Base-by-base conservation (phyloP, 2,329 filamentous ascomycete species). In the Hymenoscyphus fructigenus region DNA sequence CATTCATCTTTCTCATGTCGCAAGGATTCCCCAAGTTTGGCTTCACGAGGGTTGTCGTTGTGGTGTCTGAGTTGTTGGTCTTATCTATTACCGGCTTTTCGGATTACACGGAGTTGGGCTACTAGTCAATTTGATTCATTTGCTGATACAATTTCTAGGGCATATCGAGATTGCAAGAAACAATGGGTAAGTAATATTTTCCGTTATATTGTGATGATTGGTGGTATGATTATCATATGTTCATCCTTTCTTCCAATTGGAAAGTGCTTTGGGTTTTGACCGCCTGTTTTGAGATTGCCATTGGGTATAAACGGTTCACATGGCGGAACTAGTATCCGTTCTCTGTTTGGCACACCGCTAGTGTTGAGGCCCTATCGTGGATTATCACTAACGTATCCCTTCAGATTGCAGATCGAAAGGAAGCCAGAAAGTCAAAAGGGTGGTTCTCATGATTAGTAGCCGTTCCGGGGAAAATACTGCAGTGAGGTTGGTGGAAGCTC, bases 101-200 rank as follows among this genome's bases (percentile, higher is more conserved):
- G 44, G 41, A 50, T 60, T 60, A 14, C 15, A 6, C 38, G 38
- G 41, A 50, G 38, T 28, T 32, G 23, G 26, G 57, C 57, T 68
- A 41, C 62, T 62, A 14, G 29, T 23, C 10, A 23, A 12, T 50
- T 26, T 50, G 44, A 23, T 23, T 50, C 44, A 4, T 26, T 50
- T 50, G 44, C 44, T 50, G 44, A 50, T 50, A 23, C 7, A 23
- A 1, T 20, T 44, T n/a, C 61, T 62, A 96, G 93, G 79, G 93
- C 93, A 60, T 98, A 97, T 78, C 87, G 93, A 65, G 92, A 96
- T 68, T 98, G 94, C 79, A 97, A 97, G 78, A 93, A 96, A 80
- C 85, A 89, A 81, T 97, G 93, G 93, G 93, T 97, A 83, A 73
- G 86, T 67, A 20, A 50, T 23, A 12, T 23, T 50, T 50, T 50